phyloP scores from a whole-genome alignment of 257 asterid genomes.

The Primulina huaijiensis region DNA sequence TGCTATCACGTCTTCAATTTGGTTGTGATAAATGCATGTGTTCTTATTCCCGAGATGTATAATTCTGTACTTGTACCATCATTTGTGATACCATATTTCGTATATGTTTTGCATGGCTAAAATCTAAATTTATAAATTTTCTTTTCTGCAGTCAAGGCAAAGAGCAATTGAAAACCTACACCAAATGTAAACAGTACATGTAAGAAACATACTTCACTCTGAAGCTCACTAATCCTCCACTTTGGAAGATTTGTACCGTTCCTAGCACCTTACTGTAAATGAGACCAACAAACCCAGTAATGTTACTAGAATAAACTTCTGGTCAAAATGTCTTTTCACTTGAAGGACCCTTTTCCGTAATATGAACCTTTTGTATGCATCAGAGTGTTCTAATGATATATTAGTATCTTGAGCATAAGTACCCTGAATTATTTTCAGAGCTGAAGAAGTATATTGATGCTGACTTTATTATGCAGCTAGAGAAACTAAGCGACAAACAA shows the following conservation, averaged over 20 bases:
- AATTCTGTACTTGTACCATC: slow-evolving; percentile 17
- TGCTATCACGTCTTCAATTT: slow-evolving; percentile 11
- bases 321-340: not conserved
- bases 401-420: slow-evolving; percentile 6
- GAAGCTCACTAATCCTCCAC: slow-evolving; percentile 11
- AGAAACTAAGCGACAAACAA: slow-evolving; percentile 80
- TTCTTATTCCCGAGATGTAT: slow-evolving; percentile 11
- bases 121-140: slow-evolving; percentile 21
- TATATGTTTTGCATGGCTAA: slow-evolving; percentile 15
- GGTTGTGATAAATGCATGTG: slow-evolving; percentile 13
- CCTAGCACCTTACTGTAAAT: slow-evolving; percentile 2
- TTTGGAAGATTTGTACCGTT: not conserved
- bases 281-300: not conserved
- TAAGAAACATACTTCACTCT: slow-evolving; percentile 38
- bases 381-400: not conserved
- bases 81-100: not conserved
- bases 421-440: slow-evolving; percentile 6
- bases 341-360: not conserved
- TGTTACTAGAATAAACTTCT: not conserved
- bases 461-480: slow-evolving; percentile 63
- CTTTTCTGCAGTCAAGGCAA: slow-evolving; percentile 81
- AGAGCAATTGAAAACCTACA: slow-evolving; percentile 84
- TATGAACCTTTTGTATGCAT: slow-evolving; percentile 8
- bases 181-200: slow-evolving; percentile 89
- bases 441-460: slow-evolving; percentile 22